These are phyloP conservation scores for Emydomyces testavorans DNA, from an alignment of 2,329 filamentous ascomycete genomes.

Conservation along the genomic window DNA sequence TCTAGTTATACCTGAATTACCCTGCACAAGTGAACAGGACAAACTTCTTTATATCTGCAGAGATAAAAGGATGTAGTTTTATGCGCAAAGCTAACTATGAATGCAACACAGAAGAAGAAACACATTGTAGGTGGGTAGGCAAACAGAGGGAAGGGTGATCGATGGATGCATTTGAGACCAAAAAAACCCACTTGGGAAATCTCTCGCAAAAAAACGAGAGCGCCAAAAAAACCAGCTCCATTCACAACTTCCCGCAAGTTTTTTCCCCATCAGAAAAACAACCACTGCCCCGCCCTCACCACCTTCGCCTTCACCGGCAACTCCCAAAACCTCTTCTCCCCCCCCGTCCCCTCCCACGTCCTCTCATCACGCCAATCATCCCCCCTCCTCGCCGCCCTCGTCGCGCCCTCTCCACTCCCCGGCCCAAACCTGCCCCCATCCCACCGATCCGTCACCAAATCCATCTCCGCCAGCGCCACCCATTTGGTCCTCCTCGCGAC, in stretches of 20 bases:
- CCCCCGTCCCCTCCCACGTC: constrained; percentile 11
- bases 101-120: too few species aligned
- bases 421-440: constrained; percentile 21
- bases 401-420: constrained; percentile 23
- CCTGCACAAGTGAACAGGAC: too few species aligned
- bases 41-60: background rate
- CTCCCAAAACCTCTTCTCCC: constrained; percentile 16
- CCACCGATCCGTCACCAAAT: constrained; percentile 40
- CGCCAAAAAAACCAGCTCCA: background rate
- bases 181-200: too few species aligned
- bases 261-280: constrained; percentile 32
- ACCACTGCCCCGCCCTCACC: constrained; percentile 30
- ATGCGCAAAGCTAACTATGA: too few species aligned
- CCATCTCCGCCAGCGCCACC: constrained; percentile 39
- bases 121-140: too few species aligned
- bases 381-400: constrained; percentile 1
- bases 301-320: constrained; percentile 18
- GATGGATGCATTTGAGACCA: too few species aligned
- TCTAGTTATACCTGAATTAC: too few species aligned
- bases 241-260: constrained; percentile 2
- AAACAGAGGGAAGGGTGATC: too few species aligned
- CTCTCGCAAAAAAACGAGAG: too few species aligned
- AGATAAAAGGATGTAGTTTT: too few species aligned
- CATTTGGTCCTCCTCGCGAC: constrained; percentile 36
- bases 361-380: constrained; percentile 8